Conservation (phyloP, 306 rosid species). For the Prunus mira region DNA sequence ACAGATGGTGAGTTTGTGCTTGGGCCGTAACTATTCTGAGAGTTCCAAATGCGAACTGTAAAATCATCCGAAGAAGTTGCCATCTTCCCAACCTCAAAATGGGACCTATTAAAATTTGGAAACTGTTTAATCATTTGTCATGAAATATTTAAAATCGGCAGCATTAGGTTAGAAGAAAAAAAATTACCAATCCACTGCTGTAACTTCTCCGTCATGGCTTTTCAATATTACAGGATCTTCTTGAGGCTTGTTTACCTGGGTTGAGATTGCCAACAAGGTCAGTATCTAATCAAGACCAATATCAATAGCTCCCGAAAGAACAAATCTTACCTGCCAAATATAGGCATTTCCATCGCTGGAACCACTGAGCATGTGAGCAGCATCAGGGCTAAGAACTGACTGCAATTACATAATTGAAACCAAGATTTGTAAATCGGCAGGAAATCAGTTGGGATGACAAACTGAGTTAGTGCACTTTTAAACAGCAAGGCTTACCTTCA, state of each 20-base stretch:
- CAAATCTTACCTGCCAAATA: conserved; percentile 73
- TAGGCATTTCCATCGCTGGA: conserved; percentile 81
- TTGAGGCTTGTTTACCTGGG: conserved; percentile 69
- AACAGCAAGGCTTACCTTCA: conserved; percentile 54
- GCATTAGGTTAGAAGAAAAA: conserved; percentile 10
- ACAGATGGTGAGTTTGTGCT: conserved; percentile 39
- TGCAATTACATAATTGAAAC: conserved; percentile 40
- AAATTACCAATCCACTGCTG: conserved; percentile 80
- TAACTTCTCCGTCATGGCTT: conserved; percentile 77
- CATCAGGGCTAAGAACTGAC: conserved; percentile 90
- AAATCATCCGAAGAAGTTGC: conserved; percentile 89
- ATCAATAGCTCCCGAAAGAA: background rate
- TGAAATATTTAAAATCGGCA: conserved; percentile 14
- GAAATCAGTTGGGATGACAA: background rate
- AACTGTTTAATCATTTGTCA: background rate
- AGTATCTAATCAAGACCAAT: conserved; percentile 8
- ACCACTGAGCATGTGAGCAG: conserved; percentile 71
- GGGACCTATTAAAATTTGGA: conserved; percentile 48
- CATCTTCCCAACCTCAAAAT: conserved; percentile 64
- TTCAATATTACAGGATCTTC: conserved; percentile 53
- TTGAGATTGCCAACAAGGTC: conserved; percentile 22
- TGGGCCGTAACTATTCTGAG: conserved; percentile 32
- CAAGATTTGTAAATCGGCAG: conserved; percentile 3
- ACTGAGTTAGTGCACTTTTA: background rate
- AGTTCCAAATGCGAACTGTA: conserved; percentile 80